Conservation (phyloP, 202 grass and related monocot genomes). For the Elaeis oleifera region DNA sequence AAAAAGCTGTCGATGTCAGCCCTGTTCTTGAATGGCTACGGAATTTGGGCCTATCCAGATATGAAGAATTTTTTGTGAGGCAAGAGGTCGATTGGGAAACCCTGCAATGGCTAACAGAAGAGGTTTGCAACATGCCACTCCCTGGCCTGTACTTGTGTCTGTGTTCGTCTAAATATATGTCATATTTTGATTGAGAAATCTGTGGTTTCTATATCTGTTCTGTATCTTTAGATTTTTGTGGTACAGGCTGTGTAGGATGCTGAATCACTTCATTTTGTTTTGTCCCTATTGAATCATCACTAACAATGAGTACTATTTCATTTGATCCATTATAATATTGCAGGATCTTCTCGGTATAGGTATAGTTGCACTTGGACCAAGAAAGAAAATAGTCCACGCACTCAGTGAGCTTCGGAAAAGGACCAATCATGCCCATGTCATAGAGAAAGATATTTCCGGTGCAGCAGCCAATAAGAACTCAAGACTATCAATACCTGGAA, state of each 20-base stretch:
- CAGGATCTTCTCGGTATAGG: constrained; percentile 90
- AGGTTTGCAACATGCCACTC: constrained; percentile 40
- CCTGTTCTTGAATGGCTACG: constrained; percentile 59
- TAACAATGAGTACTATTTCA: constrained; percentile 10
- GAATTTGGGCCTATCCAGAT: constrained; percentile 67
- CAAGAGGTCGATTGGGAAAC: constrained; percentile 90
- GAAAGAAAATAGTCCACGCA: constrained; percentile 77
- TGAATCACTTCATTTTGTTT: constrained; percentile 8
- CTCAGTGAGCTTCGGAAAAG: constrained; percentile 54
- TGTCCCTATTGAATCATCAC: background rate
- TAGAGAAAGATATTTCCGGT: constrained; percentile 25
- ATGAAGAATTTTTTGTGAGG: constrained; percentile 63
- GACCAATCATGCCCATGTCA: constrained; percentile 32
- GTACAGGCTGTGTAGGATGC: background rate
- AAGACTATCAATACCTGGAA: constrained; percentile 46
- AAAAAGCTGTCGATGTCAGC: constrained; percentile 35
- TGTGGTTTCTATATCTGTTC: constrained; percentile 3
- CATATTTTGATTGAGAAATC: constrained; percentile 7
- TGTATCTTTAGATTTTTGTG: background rate
- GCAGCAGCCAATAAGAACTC: constrained; percentile 32
- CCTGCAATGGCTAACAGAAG: constrained; percentile 85
- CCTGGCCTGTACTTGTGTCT: background rate
- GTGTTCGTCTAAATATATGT: background rate
- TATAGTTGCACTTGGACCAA: constrained; percentile 71
- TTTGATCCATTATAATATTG: constrained; percentile 21